Percentiles rank a stretch among this genome's conserved stretches.
phyloP scores from a whole-genome alignment of 441 rosid species.

The Iberis amara region DNA sequence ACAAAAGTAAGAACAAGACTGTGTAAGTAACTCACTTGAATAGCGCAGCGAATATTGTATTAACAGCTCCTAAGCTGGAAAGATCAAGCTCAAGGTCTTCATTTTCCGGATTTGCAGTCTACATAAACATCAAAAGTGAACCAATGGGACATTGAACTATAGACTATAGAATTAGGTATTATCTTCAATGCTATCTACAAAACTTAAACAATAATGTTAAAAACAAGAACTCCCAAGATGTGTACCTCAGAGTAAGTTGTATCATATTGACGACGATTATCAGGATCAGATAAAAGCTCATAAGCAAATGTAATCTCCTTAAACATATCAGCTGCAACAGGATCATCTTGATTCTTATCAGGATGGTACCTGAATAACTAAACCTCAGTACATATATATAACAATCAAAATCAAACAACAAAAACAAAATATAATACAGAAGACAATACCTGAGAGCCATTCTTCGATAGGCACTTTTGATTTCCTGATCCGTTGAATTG shows the following conservation, averaged over 20 bases:
- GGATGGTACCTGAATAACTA: constrained; percentile 74
- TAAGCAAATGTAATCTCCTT: constrained; percentile 86
- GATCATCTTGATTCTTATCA: constrained; percentile 83
- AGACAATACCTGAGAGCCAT: constrained; percentile 82
- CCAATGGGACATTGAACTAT: neutral
- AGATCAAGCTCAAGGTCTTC: constrained; percentile 92
- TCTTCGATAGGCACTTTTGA: constrained; percentile 80
- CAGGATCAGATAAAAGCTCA: constrained; percentile 77
- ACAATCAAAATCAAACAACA: neutral
- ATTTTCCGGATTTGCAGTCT: constrained; percentile 71
- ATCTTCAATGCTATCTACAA: no score
- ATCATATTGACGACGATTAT: constrained; percentile 73
- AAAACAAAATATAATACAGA: neutral
- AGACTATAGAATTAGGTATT: neutral
- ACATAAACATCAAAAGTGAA: constrained; percentile 12
- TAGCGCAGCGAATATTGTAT: constrained; percentile 86
- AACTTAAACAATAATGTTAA: no score
- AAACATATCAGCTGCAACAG: constrained; percentile 82
- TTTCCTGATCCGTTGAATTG: constrained; percentile 80
- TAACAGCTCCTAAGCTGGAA: constrained; percentile 89
- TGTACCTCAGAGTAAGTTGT: constrained; percentile 84
- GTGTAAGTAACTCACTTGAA: constrained; percentile 46
- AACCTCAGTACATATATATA: constrained; percentile 2
- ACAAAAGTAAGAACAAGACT: neutral
- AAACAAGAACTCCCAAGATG: constrained; percentile 18